These are phyloP conservation scores for Colletotrichum sp. DNA, from an alignment of 2,329 filamentous ascomycete genomes.

Conservation along the genomic window DNA sequence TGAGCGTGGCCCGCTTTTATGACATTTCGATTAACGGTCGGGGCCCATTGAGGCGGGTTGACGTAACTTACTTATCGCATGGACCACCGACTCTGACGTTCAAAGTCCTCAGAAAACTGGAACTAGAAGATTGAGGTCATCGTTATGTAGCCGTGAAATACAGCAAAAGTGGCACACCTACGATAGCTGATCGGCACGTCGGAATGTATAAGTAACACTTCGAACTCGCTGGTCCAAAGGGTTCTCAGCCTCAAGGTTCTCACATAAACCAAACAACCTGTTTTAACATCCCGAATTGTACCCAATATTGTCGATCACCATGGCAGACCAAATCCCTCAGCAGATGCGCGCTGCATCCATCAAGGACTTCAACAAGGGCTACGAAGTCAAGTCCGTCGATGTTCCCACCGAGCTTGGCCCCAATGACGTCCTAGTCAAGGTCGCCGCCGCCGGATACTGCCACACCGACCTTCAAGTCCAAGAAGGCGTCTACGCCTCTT, in stretches of 20 bases:
- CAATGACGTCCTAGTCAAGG: conserved; percentile 24
- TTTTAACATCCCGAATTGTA: background rate
- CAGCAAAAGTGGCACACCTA: background rate
- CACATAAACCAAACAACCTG: background rate
- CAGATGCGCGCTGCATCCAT: conserved; percentile 37
- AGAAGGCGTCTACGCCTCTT: conserved; percentile 20
- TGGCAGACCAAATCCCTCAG: conserved; percentile 23
- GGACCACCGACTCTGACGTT: background rate
- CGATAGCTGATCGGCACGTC: background rate
- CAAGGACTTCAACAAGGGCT: conserved; percentile 19
- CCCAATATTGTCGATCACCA: background rate
- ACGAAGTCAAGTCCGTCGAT: conserved; percentile 19
- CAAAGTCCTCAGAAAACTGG: background rate
- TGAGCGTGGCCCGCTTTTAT: conserved; percentile 10
- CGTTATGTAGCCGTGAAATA: background rate
- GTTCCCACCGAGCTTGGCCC: conserved; percentile 18
- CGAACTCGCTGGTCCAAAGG: background rate
- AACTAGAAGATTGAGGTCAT: background rate
- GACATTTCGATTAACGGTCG: background rate
- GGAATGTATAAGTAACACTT: background rate
- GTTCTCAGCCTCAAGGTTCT: background rate
- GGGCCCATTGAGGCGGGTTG: background rate
- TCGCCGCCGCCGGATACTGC: conserved; percentile 23
- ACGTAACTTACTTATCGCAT: background rate
- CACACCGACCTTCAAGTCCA: conserved; percentile 24